These are phyloP conservation scores for Monosporascus cannonballus DNA, from an alignment of 2,329 filamentous ascomycete species.

Conservation along the genomic window DNA sequence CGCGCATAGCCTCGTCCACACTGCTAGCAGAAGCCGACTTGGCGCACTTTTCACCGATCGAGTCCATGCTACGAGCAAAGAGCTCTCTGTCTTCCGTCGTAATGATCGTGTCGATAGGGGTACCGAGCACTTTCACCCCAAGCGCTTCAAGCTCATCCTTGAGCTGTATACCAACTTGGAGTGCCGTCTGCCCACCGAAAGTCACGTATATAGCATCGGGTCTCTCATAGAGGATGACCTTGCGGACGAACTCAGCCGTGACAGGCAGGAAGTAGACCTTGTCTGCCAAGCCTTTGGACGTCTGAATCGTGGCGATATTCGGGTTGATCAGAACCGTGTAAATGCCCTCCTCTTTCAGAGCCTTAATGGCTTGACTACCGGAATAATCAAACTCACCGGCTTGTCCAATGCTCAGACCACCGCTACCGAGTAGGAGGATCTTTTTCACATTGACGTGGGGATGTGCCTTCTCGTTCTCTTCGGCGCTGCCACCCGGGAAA, in stretches of 20 bases:
- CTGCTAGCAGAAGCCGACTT: slow-evolving; percentile 91
- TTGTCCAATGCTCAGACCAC: slow-evolving; percentile 94
- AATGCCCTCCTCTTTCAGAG: slow-evolving; percentile 93
- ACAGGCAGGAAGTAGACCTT: slow-evolving; percentile 99
- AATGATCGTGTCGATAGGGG: slow-evolving; percentile 95
- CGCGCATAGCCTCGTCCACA: slow-evolving; percentile 81
- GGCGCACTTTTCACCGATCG: slow-evolving; percentile 94
- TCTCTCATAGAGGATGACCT: slow-evolving; percentile 90
- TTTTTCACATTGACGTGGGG: slow-evolving; percentile 86
- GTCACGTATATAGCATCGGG: slow-evolving; percentile 97
- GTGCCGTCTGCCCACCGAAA: slow-evolving; percentile 93
- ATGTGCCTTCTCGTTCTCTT: slow-evolving; percentile 70
- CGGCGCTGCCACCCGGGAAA: slow-evolving; percentile 79
- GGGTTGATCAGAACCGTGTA: slow-evolving; percentile 98
- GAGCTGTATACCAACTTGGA: slow-evolving; percentile 94
- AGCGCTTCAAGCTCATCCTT: slow-evolving; percentile 94
- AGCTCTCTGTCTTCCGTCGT: slow-evolving; percentile 97
- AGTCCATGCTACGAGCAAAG: slow-evolving; percentile 97
- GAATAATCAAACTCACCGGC: slow-evolving; percentile 99
- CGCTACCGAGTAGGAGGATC: slow-evolving; percentile 87
- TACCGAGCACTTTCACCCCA: slow-evolving; percentile 91
- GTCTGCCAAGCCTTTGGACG: slow-evolving; percentile 93
- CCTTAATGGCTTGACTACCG: slow-evolving; percentile 96
- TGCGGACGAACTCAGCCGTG: slow-evolving; percentile 93
- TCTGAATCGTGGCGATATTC: slow-evolving; percentile 98